A percentile compares a stretch with the other conserved stretches of the same genome.
Conservation (phyloP, 805 yeast genomes). For the Wickerhamia fluorescens region DNA sequence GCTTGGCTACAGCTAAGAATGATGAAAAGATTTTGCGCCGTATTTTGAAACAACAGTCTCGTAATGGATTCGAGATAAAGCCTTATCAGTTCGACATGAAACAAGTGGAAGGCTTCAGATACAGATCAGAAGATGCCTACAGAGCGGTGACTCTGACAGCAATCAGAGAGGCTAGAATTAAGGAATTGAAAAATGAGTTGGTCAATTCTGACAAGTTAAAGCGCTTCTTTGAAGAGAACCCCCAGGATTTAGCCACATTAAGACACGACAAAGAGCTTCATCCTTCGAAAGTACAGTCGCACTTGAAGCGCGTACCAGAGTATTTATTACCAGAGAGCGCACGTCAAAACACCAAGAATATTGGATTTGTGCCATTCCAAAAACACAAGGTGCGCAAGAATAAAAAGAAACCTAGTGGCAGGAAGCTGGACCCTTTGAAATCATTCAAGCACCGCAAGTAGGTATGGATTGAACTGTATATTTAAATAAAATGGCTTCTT, state of each 20-base stretch:
- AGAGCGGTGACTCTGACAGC: conserved; percentile 88
- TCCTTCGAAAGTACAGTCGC: conserved; percentile 73
- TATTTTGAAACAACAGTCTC: conserved; percentile 69
- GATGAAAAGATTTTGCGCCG: conserved; percentile 83
- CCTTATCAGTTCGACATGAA: conserved; percentile 89
- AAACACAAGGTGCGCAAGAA: conserved; percentile 43
- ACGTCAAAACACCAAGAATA: conserved; percentile 43
- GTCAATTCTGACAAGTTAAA: conserved; percentile 83
- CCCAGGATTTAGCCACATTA: conserved; percentile 81
- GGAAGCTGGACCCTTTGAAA: conserved; percentile 61
- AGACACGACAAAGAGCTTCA: conserved; percentile 91
- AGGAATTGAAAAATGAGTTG: conserved; percentile 81
- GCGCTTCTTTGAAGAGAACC: conserved; percentile 94
- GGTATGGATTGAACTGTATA: conserved; percentile 1
- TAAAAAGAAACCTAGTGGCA: conserved; percentile 28
- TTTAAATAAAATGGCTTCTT: background rate
- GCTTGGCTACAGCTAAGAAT: conserved; percentile 58
- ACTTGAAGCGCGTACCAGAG: conserved; percentile 87
- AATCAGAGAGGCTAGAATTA: conserved; percentile 86
- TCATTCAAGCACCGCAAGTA: conserved; percentile 21
- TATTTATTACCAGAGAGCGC: conserved; percentile 81
- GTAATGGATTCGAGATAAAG: conserved; percentile 63
- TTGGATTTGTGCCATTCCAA: conserved; percentile 72
- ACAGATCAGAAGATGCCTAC: conserved; percentile 95
- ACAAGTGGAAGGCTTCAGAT: conserved; percentile 92